Base-by-base conservation (phyloP, 1,284 basidiomycete species). In the Violaceomyces palustris region DNA sequence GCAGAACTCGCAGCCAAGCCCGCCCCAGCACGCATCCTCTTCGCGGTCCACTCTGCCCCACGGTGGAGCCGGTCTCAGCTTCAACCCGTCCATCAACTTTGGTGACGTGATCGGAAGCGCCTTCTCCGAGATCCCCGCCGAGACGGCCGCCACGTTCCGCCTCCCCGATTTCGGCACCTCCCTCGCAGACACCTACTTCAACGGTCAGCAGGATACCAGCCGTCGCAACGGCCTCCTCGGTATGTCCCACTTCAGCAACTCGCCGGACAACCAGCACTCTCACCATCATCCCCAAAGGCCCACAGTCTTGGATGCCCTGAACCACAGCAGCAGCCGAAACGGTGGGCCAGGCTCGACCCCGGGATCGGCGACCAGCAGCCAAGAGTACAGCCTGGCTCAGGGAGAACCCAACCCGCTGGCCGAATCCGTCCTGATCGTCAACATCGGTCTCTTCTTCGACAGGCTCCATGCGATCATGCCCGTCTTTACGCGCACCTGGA, bases 401-500 rank as follows among this genome's bases (percentile, higher is more conserved):
- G 40, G 49, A 35, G 56, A 60, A 28, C 43, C 52, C 15, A 52
- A 66, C 33, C 54, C 63, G 36, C 50, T 66, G 12, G 49, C 58
- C 6, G 64, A 66, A 34, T 58, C 54, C 17, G 54, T 64, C 8
- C 61, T 66, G 18, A 61, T 66, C 17, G 58, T 59, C 2, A 64
- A 51, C 51, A 64, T 72, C 39, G 62, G 57, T 25, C 54, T 66
- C 50, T 72, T 66, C 45, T 72, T 71, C 33, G 60, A 69, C n/a
- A 52, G 64, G 11, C 48, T 71, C 8, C 62, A 67, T 33, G 61
- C 60, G 22, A 62, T 70, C 45, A 69, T 71, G 67, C 69, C 68
- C 28, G 66, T 72, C 32, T 70, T 72, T 33, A 61, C 64, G 2
- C 57, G 62, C 17, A 41, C 52, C 8, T 69, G 62, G 58, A 49